Evolutionary conservation across 1,284 basidiomycete genomes (phyloP), one percentile per base, ranked within the genome.

Genomic region (Fomitiporia mediterranea): DNA sequence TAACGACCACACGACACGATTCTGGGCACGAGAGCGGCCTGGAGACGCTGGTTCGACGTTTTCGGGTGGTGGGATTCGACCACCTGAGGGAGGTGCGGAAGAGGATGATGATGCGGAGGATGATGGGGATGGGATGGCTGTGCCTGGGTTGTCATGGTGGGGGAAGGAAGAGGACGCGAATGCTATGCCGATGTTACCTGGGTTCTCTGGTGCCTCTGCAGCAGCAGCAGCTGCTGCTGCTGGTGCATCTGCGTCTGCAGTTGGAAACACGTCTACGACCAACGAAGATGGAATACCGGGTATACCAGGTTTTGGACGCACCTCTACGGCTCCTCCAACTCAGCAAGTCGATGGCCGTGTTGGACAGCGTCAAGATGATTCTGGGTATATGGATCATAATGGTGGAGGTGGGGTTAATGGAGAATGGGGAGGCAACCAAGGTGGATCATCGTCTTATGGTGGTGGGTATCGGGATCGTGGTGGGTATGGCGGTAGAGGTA

Each of bases 1-100:
- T 30, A 98, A 98, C 74, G 96, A 99, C 74, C 94, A 97, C 71
- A 97, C 95, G 9, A 97, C 96, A 13, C 83, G 95, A 11, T 99
- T 98, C 79, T 99, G 97, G 96, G 88, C 87, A 55, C 83, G 96
- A 51, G 89, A 92, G 62, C 78, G 87, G 46, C 94, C 84, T 0
- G 90, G 90, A 25, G 89, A 91, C 64, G 76, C 77, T 0, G 74
- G 77, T 8, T 81, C 79, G 38, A 86, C 86, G 34, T 89, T 88
- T 69, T 81, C 80, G 0, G 84, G 81, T 5, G 86, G 86, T 4
- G 88, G 87, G 19, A 85, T 87, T 73, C 89, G 89, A 69, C 89
- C 88, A 15, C 85, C 83, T 0, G 78, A 77, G 27, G 79, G 62
- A 2, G 73, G 73, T 7, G 70, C 80, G 6, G 80, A 86, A 66